Evolutionary conservation across 164 flowering plant genomes (phyloP), one percentile per base, ranked within the genome.

Genomic region (Magnolia officinalis): DNA sequence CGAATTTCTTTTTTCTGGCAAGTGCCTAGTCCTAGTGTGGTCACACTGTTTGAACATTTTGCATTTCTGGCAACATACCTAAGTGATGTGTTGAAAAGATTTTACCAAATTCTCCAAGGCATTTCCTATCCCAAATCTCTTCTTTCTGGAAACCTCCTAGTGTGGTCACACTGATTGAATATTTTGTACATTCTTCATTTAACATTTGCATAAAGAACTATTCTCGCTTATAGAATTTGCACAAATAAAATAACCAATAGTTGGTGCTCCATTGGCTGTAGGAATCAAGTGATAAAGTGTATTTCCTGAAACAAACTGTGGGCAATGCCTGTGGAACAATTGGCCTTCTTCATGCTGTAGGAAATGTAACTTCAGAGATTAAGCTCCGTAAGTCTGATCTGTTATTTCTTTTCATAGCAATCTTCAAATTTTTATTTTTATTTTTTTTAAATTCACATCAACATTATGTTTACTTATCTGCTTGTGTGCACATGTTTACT

Each of bases 321-420:
- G 97, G 99, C 74, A 96, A 96, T 89, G 99, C 99, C 37, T 96
- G 99, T 87, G 98, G 99, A 73, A 96, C 99, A 37, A 82, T 96
- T 80, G 98, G 99, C 37, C 96, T 96, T 85, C 97, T 96, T 81
- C 99, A 96, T 86, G 98, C 97, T 80, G 76, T 96, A 78, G 99
- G 98, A 72, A 96, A 96, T 82, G 82, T 90, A 75, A 85, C 90
- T 75, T 91, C 98, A 51, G 88, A 90, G 78, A 84, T 92, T 76
- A 90, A 89, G 72, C 91, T 96, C 74, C 20, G 98, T 96, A 84
- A 86, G 55, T 16, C 58, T 49, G 16, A 49, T 16, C 61, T 55
- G 61, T 55, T 3, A 55, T 55, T 55, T 55, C 61, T 11, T 11
- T 55, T 55, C 61, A 16, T 55, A 37, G 45, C 45, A 37, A 37